These are phyloP conservation scores for Laburnicola sp. DNA, from an alignment of 2,329 filamentous ascomycete genomes.

Conservation along the genomic window DNA sequence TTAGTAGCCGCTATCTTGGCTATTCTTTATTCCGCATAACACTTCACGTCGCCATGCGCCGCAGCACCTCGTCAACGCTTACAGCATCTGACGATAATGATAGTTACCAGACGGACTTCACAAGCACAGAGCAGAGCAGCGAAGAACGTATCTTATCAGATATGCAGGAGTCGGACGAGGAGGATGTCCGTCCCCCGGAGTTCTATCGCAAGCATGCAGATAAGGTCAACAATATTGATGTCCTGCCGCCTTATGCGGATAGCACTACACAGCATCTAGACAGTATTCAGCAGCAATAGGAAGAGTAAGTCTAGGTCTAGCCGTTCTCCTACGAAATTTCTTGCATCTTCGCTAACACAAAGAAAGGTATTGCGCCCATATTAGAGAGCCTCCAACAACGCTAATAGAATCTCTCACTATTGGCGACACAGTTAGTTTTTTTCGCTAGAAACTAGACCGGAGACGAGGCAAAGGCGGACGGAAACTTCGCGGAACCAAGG, in stretches of 20 bases:
- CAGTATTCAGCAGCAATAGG: not conserved
- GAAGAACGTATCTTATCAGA: too few relatives aligned
- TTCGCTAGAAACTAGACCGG: conserved; percentile 1
- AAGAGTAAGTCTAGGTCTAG: too few relatives aligned
- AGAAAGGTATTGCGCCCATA: not conserved
- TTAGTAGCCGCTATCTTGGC: too few relatives aligned
- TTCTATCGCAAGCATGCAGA: not conserved
- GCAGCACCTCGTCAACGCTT: too few relatives aligned
- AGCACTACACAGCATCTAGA: conserved; percentile 2
- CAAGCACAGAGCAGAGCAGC: too few relatives aligned
- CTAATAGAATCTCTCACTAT: not conserved
- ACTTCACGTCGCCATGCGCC: too few relatives aligned
- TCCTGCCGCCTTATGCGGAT: not conserved
- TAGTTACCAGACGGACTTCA: too few relatives aligned
- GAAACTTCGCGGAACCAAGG: conserved; percentile 2
- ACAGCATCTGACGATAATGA: too few relatives aligned
- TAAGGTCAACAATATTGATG: conserved; percentile 3
- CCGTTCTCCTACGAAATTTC: too few relatives aligned
- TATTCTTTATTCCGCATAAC: too few relatives aligned
- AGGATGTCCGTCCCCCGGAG: not conserved
- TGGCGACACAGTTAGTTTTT: not conserved
- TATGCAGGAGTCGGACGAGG: too few relatives aligned
- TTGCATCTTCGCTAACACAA: not conserved
- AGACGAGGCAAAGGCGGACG: not conserved
- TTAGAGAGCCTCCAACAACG: not conserved